phyloP scores from a whole-genome alignment of 768 basidiomycete genomes.

The Pleurotus salmoneostramineus region DNA sequence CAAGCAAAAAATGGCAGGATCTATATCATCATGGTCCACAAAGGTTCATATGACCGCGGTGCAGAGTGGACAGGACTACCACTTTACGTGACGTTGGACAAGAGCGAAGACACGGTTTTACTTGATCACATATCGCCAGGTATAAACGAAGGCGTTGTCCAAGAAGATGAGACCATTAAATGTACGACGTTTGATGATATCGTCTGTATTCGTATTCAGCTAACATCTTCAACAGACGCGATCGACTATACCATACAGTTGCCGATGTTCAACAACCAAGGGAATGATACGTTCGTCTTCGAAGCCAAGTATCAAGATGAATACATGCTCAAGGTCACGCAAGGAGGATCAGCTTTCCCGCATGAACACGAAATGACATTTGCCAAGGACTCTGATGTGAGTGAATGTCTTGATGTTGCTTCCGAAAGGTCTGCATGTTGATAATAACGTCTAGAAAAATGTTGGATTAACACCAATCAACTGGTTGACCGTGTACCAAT shows the following conservation, averaged over 20 bases:
- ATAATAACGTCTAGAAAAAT: neutral
- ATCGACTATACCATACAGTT: neutral
- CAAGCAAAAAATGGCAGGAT: neutral
- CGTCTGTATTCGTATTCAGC: neutral
- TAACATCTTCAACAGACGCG: neutral
- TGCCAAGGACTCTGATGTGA: neutral
- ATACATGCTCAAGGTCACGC: neutral
- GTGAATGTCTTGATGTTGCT: neutral
- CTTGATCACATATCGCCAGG: neutral
- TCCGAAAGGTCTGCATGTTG: neutral
- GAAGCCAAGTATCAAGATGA: neutral
- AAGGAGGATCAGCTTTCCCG: neutral
- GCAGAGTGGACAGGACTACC: neutral
- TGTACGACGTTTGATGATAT: neutral
- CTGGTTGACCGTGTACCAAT: neutral
- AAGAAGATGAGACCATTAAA: neutral
- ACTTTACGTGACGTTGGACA: neutral
- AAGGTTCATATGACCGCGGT: neutral
- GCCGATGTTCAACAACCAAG: neutral
- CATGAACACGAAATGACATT: neutral
- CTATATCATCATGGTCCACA: neutral
- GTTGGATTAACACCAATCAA: neutral
- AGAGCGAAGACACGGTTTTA: neutral
- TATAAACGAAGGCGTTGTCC: neutral
- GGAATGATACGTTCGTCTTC: neutral